Base-by-base conservation (phyloP, 2,329 filamentous ascomycete genomes). In the Dissoconium aciculare region DNA sequence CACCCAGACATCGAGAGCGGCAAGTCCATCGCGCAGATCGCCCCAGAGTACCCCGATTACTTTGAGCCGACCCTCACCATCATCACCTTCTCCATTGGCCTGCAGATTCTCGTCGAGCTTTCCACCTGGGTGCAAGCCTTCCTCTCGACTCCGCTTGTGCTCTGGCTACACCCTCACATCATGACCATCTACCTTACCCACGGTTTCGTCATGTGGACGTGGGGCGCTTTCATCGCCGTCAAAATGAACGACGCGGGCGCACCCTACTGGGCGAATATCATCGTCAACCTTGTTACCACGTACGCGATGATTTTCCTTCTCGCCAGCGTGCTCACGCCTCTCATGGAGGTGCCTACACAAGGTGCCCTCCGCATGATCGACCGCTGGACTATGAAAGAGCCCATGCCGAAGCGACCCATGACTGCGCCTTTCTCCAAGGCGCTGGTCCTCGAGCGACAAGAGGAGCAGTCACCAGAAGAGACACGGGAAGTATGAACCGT, bases 131-230 rank as follows among this genome's bases (percentile, higher is more conserved):
- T 59, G 2, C 62, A 65, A 39, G 57, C 52, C 41, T 36, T 59
- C 6, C 46, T 65, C 2, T 59, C 56, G 3, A 45, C 52, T 3
- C 54, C 50, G 14, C 28, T 55, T 13, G 48, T 64, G 14, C 51
- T 58, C 4, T 46, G 53, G 26, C 42, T 64, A 11, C 63, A 63
- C 43, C 61, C 60, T 4, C 61, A 64, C 41, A 59, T 63, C 40
- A 63, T 63, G 44, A 64, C 59, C 21, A 60, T 64, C 32, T 64
- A 64, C 39, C 27, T 38, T 41, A 54, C 63, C 28, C 61, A 64
- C 39, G 61, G 61, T 21, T 31, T 64, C 44, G 35, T 66, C 44
- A 50, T 69, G 60, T 59, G 56, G 56, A 51, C 41, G 27, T 52
- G 54, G 38, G 56, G 56, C 13, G 46, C 47, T 17, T 58, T 52